Base-by-base conservation (phyloP, 73 alveolate genomes). In the Symbiodinium pilosum region DNA sequence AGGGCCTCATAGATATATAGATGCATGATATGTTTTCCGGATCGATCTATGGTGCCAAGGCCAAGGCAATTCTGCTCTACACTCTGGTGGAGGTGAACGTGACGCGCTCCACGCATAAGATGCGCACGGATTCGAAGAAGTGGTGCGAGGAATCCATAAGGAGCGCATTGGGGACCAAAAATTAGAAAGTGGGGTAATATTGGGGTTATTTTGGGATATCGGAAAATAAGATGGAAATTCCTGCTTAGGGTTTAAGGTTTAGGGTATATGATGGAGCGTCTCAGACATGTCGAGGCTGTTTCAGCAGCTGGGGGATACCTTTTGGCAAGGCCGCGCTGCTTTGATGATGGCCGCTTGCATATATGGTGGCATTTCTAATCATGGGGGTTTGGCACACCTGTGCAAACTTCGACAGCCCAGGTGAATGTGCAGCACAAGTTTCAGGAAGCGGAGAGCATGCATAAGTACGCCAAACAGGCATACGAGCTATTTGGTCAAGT, bases 291-390 rank as follows among this genome's bases (percentile, higher is more conserved):
- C 21, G 38, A 34, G 88, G 81, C 51, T 91, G 39, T 91, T 91
- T 59, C 24, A 91, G 28, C 89, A 91, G 83, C 84, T 91, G 88
- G 97, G 89, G 56, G 89, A 91, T 3, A 71, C 97, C 81, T 91
- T 91, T 24, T 91, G 97, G 97, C 87, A 91, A 71, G 97, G 75
- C 26, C 97, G 97, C 24, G 97, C 97, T 14, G 97, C 59, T 30
- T 43, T 91, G 89, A 91, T 91, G 88, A 38, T 40, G 88, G 59
- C 56, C 30, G 39, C 81, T 64, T 64, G 81, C 32, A 64, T 64
- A 38, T 28, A 64, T 34, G 38, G 9, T 6, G n/a, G n/a, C n/a
- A n/a, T n/a, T n/a, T n/a, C n/a, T n/a, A n/a, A n/a, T n/a, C n/a
- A n/a, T n/a, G n/a, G n/a, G n/a, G n/a, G n/a, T n/a, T n/a, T n/a